A percentile compares a stretch with the other conserved stretches of the same genome.
phyloP scores from a whole-genome alignment of 176 grass and related monocot species.

The Poa pratensis region DNA sequence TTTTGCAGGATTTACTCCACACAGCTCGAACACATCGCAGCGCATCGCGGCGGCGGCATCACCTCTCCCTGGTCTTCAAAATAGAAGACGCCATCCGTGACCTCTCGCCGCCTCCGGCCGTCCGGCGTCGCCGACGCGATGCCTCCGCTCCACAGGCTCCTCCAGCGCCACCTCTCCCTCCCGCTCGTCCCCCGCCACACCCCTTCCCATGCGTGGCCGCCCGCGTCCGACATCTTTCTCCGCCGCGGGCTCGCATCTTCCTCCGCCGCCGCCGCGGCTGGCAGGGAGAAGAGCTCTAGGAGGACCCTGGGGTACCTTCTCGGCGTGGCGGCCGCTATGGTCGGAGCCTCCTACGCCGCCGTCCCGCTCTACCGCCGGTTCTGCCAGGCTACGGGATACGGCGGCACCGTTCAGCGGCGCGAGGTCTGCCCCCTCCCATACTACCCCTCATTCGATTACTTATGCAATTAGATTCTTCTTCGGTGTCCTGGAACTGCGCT shows the following conservation, averaged over 20 bases:
- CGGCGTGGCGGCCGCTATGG: conserved; percentile 75
- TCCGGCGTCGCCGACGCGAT: conserved; percentile 39
- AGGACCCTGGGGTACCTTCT: conserved; percentile 74
- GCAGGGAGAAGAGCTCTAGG: conserved; percentile 77
- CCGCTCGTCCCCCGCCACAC: conserved; percentile 14
- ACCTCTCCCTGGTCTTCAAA: not conserved
- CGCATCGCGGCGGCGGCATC: conserved; percentile 15
- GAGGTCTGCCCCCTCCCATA: conserved; percentile 51
- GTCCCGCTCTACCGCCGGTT: conserved; percentile 93
- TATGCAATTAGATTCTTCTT: not conserved
- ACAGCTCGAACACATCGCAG: not conserved
- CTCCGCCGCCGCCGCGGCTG: conserved; percentile 22
- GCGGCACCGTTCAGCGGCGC: conserved; percentile 70
- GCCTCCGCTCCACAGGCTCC: conserved; percentile 45
- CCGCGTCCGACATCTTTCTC: conserved; percentile 4
- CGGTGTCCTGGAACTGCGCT: not conserved
- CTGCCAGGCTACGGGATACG: conserved; percentile 90
- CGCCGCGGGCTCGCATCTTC: conserved; percentile 44
- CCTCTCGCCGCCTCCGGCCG: not conserved
- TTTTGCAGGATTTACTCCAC: no score
- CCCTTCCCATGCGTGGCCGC: conserved; percentile 22
- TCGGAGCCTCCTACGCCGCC: conserved; percentile 90
- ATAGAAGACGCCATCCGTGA: not conserved
- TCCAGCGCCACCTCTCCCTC: conserved; percentile 19
- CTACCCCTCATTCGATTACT: not conserved